Conservation (phyloP, 2,329 filamentous ascomycete genomes). For the Raffaelea albimanens region DNA sequence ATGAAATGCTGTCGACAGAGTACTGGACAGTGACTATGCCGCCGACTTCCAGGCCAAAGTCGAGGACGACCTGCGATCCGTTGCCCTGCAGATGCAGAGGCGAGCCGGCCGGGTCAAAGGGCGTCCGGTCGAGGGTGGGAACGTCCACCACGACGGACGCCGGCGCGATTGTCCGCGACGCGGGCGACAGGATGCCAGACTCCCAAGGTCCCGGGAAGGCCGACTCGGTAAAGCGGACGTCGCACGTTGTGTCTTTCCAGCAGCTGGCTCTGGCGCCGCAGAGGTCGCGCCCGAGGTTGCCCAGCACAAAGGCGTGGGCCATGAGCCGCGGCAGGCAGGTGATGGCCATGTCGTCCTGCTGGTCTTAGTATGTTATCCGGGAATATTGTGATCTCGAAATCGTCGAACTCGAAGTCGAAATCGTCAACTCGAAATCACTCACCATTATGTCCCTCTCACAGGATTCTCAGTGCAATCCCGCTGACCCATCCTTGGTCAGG, state of each 20-base stretch:
- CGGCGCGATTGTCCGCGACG: constrained; percentile 39
- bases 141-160: constrained; percentile 27
- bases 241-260: constrained; percentile 46
- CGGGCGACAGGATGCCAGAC: constrained; percentile 44
- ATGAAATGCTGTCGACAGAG: constrained; percentile 16
- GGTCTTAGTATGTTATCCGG: no score
- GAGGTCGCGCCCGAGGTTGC: no score
- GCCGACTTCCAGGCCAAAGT: constrained; percentile 50
- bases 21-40: constrained; percentile 45
- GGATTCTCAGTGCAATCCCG: no score
- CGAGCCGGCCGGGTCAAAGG: not conserved
- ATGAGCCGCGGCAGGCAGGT: no score
- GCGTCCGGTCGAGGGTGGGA: not conserved
- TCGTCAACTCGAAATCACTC: no score
- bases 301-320: no score
- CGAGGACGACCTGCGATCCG: constrained; percentile 44
- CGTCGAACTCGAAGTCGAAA: no score
- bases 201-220: constrained; percentile 51
- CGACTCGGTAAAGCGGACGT: constrained; percentile 32
- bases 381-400: no score
- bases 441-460: no score
- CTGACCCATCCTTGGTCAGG: no score
- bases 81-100: constrained; percentile 25
- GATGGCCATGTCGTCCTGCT: no score
- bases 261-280: constrained; percentile 21